These are phyloP conservation scores for Talinum fruticosum DNA, from an alignment of 148 eudicot species.

Conservation along the genomic window DNA sequence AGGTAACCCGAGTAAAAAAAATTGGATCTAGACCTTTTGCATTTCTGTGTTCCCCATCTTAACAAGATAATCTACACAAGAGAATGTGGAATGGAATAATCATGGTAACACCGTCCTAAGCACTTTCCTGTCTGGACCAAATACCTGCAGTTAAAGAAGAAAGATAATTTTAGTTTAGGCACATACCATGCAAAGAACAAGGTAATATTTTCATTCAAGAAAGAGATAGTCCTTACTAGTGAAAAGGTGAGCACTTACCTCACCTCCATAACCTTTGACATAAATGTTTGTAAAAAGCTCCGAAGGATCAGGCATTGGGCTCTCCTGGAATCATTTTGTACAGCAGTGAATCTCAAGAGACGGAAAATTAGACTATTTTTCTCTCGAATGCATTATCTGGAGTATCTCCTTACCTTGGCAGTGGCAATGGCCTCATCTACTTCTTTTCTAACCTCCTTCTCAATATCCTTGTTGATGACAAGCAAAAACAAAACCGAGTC, in stretches of 20 bases:
- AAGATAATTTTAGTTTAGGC: neutral
- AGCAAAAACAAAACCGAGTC: neutral
- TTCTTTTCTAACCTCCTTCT: conserved; percentile 51
- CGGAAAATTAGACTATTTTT: neutral
- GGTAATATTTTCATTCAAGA: neutral
- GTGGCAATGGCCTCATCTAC: conserved; percentile 55
- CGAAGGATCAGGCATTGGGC: conserved; percentile 83
- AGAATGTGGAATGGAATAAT: conserved; percentile 6
- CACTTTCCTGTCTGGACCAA: conserved; percentile 91
- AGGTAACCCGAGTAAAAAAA: conserved; percentile 20
- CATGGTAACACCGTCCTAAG: conserved; percentile 66
- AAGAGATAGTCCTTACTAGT: too few relatives aligned
- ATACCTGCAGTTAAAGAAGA: conserved; percentile 57
- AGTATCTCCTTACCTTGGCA: conserved; percentile 45
- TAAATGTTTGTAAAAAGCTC: conserved; percentile 82
- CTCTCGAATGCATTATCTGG: neutral
- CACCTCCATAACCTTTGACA: conserved; percentile 72
- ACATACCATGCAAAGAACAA: neutral
- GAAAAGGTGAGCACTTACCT: conserved; percentile 49
- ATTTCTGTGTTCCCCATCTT: neutral
- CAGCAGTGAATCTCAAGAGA: conserved; percentile 5
- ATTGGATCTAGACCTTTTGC: conserved; percentile 17
- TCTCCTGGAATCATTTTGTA: conserved; percentile 52
- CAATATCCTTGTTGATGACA: conserved; percentile 40
- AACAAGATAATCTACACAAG: neutral